These are phyloP conservation scores for Dryas octopetala DNA, from an alignment of 306 rosid genomes.

Conservation along the genomic window DNA sequence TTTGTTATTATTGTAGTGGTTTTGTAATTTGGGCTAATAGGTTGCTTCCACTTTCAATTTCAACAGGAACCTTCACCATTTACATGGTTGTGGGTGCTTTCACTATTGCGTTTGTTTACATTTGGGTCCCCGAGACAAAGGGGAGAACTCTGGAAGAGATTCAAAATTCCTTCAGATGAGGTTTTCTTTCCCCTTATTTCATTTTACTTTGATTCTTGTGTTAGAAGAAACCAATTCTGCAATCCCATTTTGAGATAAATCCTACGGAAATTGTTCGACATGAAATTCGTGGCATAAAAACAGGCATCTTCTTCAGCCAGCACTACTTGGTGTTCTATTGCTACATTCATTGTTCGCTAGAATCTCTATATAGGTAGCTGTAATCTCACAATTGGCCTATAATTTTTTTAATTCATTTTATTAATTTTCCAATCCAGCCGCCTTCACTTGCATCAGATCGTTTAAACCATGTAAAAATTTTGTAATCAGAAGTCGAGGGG, in stretches of 20 bases:
- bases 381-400: background rate
- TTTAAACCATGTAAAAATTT: no score
- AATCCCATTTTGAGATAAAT: slow-evolving; percentile 17
- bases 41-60: slow-evolving; percentile 26
- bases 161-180: slow-evolving; percentile 79
- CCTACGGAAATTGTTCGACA: slow-evolving; percentile 4
- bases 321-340: background rate
- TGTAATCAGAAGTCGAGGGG: no score
- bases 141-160: slow-evolving; percentile 94
- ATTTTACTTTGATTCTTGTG: background rate
- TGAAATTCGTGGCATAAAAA: slow-evolving; percentile 7
- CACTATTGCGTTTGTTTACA: slow-evolving; percentile 54
- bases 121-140: slow-evolving; percentile 95
- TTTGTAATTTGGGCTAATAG: background rate
- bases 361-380: background rate
- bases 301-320: slow-evolving; percentile 19
- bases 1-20: background rate
- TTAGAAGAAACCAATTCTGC: slow-evolving; percentile 21
- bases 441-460: background rate
- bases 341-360: background rate
- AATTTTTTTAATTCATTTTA: slow-evolving; percentile 6
- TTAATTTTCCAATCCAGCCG: background rate
- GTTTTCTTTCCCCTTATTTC: slow-evolving; percentile 25
- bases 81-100: slow-evolving; percentile 63
- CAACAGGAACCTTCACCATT: slow-evolving; percentile 85